phyloP scores from a whole-genome alignment of 257 asterid species.

The Paraleonurus japonicus region DNA sequence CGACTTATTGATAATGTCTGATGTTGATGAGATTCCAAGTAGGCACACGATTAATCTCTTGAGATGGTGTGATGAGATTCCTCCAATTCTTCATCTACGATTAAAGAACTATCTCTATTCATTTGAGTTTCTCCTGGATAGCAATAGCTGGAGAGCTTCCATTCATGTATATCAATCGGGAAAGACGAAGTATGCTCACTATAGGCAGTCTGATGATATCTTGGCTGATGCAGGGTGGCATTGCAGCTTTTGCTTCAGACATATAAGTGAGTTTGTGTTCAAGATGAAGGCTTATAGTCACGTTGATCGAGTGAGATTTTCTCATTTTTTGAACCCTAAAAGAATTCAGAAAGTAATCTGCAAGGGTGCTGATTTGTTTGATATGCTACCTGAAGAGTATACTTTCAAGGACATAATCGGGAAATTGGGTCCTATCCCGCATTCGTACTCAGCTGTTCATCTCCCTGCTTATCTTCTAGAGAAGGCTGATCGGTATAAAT shows the following conservation, averaged over 20 bases:
- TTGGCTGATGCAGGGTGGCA: conserved; percentile 94
- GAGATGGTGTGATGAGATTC: conserved; percentile 84
- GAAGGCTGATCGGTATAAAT: conserved; percentile 57
- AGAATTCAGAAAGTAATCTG: conserved; percentile 80
- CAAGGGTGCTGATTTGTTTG: conserved; percentile 77
- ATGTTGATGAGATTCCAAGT: conserved; percentile 87
- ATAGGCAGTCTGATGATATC: conserved; percentile 63
- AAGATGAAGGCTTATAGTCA: conserved; percentile 97
- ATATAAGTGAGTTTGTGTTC: conserved; percentile 65
- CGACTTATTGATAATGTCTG: conserved; percentile 84
- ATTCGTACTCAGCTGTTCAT: conserved; percentile 81
- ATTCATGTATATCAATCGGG: conserved; percentile 68
- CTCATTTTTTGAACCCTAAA: conserved; percentile 72
- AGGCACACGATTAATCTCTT: conserved; percentile 68
- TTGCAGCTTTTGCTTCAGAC: conserved; percentile 88
- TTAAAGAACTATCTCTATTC: conserved; percentile 76
- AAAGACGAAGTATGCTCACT: conserved; percentile 74
- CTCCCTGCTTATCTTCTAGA: conserved; percentile 69
- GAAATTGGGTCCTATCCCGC: conserved; percentile 88
- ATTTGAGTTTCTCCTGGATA: conserved; percentile 66
- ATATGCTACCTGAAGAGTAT: conserved; percentile 90
- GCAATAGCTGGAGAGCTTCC: conserved; percentile 91
- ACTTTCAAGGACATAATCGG: conserved; percentile 80
- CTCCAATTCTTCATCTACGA: conserved; percentile 72
- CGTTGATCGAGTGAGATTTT: conserved; percentile 70